phyloP scores from a whole-genome alignment of 495 filamentous ascomycete species.

The Acidomyces sp. region DNA sequence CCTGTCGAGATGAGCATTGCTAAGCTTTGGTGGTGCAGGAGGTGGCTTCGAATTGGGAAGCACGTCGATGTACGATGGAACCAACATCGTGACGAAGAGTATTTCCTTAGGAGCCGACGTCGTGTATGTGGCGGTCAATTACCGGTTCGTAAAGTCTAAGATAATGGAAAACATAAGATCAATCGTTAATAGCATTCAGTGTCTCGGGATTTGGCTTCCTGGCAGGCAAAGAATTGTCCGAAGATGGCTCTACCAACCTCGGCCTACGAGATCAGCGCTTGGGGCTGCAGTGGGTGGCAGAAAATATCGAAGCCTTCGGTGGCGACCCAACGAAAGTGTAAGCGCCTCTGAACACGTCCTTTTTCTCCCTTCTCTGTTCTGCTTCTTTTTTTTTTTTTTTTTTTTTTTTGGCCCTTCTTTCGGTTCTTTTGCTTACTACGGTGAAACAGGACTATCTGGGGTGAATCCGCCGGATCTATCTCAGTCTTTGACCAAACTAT shows the following conservation, averaged over 20 bases:
- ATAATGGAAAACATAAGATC: background rate
- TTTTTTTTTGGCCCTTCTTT: no score
- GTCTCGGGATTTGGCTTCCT: slow-evolving; percentile 19
- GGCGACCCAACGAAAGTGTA: slow-evolving; percentile 34
- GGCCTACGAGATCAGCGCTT: slow-evolving; percentile 21
- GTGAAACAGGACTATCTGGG: slow-evolving; percentile 24
- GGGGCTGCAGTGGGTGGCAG: slow-evolving; percentile 21
- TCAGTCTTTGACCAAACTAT: slow-evolving; percentile 15
- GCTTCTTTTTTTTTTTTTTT: no score
- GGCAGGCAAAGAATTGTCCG: slow-evolving; percentile 24
- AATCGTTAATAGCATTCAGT: background rate
- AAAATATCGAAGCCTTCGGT: slow-evolving; percentile 44
- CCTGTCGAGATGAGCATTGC: background rate
- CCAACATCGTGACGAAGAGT: slow-evolving; percentile 39
- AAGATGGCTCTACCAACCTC: slow-evolving; percentile 18
- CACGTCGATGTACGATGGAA: slow-evolving; percentile 46
- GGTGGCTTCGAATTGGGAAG: slow-evolving; percentile 52
- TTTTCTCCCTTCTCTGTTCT: no score
- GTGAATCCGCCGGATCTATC: slow-evolving; percentile 25
- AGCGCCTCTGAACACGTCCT: no score
- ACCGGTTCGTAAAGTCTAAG: slow-evolving; percentile 21
- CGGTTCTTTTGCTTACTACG: background rate
- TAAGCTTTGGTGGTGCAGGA: background rate
- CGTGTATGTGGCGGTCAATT: slow-evolving; percentile 50
- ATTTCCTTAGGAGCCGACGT: slow-evolving; percentile 45